These are phyloP conservation scores for Aspergillus caelatus DNA, from an alignment of 2,329 filamentous ascomycete species.

Conservation along the genomic window DNA sequence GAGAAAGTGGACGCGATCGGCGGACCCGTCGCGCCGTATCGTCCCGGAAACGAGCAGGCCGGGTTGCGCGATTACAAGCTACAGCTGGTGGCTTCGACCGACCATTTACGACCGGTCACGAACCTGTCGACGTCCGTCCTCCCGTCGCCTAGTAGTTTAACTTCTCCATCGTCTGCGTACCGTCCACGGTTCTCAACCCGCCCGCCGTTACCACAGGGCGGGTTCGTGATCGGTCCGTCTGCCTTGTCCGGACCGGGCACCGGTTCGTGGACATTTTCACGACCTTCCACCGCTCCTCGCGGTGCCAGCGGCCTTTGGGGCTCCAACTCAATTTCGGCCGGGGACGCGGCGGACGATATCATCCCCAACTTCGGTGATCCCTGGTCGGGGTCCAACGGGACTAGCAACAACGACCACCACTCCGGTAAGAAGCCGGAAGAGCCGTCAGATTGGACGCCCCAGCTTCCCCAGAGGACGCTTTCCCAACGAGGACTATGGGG, in stretches of 20 bases:
- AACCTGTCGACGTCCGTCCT: slow-evolving; percentile 34
- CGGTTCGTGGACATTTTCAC: slow-evolving; percentile 27
- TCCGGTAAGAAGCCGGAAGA: slow-evolving; percentile 3
- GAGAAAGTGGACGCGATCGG: slow-evolving; percentile 10
- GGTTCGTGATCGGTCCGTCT: slow-evolving; percentile 29
- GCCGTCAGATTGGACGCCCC: slow-evolving; percentile 16
- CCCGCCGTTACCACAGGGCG: slow-evolving; percentile 28
- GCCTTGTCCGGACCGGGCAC: slow-evolving; percentile 18
- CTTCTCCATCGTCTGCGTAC: slow-evolving; percentile 31
- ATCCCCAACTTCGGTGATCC: slow-evolving; percentile 41
- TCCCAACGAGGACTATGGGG: slow-evolving; percentile 45
- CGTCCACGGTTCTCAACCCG: slow-evolving; percentile 37
- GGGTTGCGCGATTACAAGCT: slow-evolving; percentile 61
- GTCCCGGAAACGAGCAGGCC: slow-evolving; percentile 15
- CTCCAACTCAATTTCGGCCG: slow-evolving; percentile 25
- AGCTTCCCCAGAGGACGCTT: slow-evolving; percentile 31
- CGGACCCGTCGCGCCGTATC: slow-evolving; percentile 11
- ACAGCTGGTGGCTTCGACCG: slow-evolving; percentile 61
- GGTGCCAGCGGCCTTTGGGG: slow-evolving; percentile 40
- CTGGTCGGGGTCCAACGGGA: slow-evolving; percentile 18
- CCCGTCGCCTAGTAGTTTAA: slow-evolving; percentile 24
- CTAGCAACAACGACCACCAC: background rate
- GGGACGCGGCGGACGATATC: slow-evolving; percentile 34
- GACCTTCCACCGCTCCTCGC: slow-evolving; percentile 26
- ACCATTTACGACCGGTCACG: slow-evolving; percentile 59